Base-by-base conservation (phyloP, 2,329 filamentous ascomycete genomes). In the Myriangium duriaei region DNA sequence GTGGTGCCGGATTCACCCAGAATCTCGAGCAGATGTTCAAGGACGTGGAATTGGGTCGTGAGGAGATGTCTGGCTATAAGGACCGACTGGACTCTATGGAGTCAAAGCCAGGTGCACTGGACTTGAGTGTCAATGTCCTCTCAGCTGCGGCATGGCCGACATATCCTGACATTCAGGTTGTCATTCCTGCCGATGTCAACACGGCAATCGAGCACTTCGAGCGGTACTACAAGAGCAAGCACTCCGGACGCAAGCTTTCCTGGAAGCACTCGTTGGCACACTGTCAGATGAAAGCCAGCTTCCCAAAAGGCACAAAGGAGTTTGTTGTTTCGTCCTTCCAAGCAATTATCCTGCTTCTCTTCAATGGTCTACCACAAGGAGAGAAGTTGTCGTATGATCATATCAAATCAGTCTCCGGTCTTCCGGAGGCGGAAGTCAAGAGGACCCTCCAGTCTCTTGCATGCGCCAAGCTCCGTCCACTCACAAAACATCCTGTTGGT, bases 1-100 rank as follows among this genome's bases (percentile, higher is more conserved):
- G 91, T 54, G 91, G 91, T 28, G 81, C 83, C 11, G 82, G 76
- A 49, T 96, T 98, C 56, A 98, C 91, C 0, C 87, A 94, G 55
- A 98, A 98, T 52, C 69, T 99, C 0, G 92, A 99, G 60, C 84
- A 88, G 45, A 99, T 99, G 91, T 98, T 99, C 67, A 94, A 93
- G 58, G 91, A 99, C 53, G 85, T 96, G 58, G 87, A 95, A 54
- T 71, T 95, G 13, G 83, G 83, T 10, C 81, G 81, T 43, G 91
- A 96, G 50, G 88, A 96, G 55, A 93, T 96, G 80, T 63, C 71
- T n/a, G 75, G 81, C 0, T 98, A 93, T 63, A 91, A 81, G 57
- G 64, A 71, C 60, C 58, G 86, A 59, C 63, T 72, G 32, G 69
- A 74, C 44, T 69, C 72, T 61, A 68, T 72, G 11, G 33, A 55